Evolutionary conservation across 2,329 filamentous ascomycete species (phyloP).

Genomic region (Microthyrium microscopicum): DNA sequence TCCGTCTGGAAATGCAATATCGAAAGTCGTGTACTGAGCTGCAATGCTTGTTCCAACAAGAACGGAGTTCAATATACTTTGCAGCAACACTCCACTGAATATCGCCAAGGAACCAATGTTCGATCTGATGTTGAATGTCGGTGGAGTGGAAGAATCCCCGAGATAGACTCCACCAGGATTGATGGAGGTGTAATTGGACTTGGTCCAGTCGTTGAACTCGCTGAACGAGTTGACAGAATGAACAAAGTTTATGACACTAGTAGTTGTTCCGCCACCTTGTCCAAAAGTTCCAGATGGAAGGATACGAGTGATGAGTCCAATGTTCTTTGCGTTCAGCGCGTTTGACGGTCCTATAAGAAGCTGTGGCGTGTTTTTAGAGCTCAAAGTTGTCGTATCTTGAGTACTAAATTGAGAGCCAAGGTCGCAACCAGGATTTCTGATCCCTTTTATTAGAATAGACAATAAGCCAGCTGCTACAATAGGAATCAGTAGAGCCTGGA

Average conservation of each 20-base stretch:
- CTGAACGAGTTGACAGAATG: slow-evolving; percentile 45
- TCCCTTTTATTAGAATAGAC: slow-evolving; percentile 53
- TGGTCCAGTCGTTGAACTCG: slow-evolving; percentile 52
- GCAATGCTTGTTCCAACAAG: slow-evolving; percentile 52
- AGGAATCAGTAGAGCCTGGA: slow-evolving; percentile 59
- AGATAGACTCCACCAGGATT: slow-evolving; percentile 71
- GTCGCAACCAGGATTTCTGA: slow-evolving; percentile 31
- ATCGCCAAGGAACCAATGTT: slow-evolving; percentile 52
- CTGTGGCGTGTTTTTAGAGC: background rate
- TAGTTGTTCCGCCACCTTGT: background rate
- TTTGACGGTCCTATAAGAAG: background rate
- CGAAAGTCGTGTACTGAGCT: slow-evolving; percentile 59
- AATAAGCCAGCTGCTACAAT: slow-evolving; percentile 66
- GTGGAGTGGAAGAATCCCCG: slow-evolving; percentile 37
- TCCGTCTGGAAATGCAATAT: slow-evolving; percentile 50
- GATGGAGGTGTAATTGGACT: slow-evolving; percentile 45
- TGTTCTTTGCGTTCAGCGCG: background rate
- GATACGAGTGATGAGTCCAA: background rate
- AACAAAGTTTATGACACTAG: slow-evolving; percentile 13
- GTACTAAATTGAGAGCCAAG: slow-evolving; percentile 21
- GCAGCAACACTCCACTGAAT: slow-evolving; percentile 52
- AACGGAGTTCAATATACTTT: slow-evolving; percentile 81
- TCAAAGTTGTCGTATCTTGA: background rate
- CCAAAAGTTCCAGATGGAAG: background rate
- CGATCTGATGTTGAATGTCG: slow-evolving; percentile 39